Evolutionary conservation across 768 basidiomycete species (phyloP).

Genomic region (Calocera viscosa): DNA sequence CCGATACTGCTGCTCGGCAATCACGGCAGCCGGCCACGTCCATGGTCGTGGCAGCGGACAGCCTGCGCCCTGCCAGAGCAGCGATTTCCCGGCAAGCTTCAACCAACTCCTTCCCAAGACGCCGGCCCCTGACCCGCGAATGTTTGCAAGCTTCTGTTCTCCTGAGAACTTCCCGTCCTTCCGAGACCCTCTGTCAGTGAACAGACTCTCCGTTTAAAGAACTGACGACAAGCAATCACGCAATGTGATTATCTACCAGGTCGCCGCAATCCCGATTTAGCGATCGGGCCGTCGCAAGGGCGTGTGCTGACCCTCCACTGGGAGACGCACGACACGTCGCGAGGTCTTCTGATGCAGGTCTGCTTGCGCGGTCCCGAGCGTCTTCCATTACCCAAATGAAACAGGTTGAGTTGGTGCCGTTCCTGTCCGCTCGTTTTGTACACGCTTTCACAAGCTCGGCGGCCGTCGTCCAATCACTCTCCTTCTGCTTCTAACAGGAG

Average conservation of each 20-base stretch:
- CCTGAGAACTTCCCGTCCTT: not conserved
- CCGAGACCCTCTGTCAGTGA: not conserved
- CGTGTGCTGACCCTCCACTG: not conserved
- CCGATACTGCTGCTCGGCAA: too few species aligned
- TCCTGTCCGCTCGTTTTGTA: too few species aligned
- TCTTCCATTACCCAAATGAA: not conserved
- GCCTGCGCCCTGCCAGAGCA: too few species aligned
- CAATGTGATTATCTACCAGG: not conserved
- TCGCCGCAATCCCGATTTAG: not conserved
- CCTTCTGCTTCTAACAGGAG: not conserved
- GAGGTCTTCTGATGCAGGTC: not conserved
- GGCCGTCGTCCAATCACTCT: not conserved
- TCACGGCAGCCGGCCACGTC: too few species aligned
- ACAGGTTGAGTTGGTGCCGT: too few species aligned
- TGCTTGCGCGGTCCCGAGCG: not conserved
- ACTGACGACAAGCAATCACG: not conserved
- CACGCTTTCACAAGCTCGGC: too few species aligned
- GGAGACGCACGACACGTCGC: not conserved
- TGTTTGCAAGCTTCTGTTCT: not conserved
- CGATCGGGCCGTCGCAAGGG: not conserved
- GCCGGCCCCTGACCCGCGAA: not conserved
- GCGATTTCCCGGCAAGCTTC: too few species aligned
- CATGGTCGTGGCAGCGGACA: too few species aligned
- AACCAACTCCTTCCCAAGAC: not conserved
- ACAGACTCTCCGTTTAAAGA: too few species aligned